Evolutionary conservation across 2,329 filamentous ascomycete genomes (phyloP).

Genomic region (Cladosporium velox): DNA sequence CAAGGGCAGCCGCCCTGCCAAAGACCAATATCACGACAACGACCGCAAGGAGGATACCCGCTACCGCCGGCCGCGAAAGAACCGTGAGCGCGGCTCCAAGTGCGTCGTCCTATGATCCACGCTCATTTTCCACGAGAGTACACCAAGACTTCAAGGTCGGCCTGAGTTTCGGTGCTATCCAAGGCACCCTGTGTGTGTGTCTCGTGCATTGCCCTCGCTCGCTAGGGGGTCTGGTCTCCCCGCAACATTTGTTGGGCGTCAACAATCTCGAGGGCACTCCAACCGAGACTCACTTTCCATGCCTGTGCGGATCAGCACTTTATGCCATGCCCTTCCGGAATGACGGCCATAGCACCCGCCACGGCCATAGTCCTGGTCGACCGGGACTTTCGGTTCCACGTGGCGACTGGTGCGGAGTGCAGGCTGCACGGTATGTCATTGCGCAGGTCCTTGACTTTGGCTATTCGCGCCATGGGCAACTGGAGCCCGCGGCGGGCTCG

Average conservation of each 20-base stretch:
- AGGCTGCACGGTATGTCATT: background rate
- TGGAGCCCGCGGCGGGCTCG: background rate
- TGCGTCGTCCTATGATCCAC: constrained; percentile 33
- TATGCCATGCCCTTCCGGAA: constrained; percentile 7
- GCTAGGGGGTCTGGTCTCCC: constrained; percentile 7
- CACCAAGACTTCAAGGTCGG: constrained; percentile 5
- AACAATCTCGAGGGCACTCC: constrained; percentile 11
- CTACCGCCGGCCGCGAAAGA: constrained; percentile 19
- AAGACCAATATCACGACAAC: constrained; percentile 17
- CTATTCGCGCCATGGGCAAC: background rate
- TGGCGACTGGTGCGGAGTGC: constrained; percentile 10
- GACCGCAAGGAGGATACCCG: constrained; percentile 12
- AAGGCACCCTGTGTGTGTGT: constrained; percentile 1
- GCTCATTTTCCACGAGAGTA: background rate
- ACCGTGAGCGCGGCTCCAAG: constrained; percentile 28
- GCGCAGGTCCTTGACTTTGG: background rate
- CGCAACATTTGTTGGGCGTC: constrained; percentile 12
- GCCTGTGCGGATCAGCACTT: constrained; percentile 13
- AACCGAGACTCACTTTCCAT: constrained; percentile 1
- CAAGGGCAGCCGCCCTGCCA: constrained; percentile 1
- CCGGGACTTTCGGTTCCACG: background rate
- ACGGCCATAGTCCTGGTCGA: background rate
- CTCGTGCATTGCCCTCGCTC: background rate
- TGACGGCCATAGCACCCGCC: constrained; percentile 6
- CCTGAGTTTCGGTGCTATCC: background rate